A percentile compares a stretch with the other conserved stretches of the same genome.
Evolutionary conservation across 352 stramenopile genomes (phyloP).

Genomic region (Globisporangium spinosum): DNA sequence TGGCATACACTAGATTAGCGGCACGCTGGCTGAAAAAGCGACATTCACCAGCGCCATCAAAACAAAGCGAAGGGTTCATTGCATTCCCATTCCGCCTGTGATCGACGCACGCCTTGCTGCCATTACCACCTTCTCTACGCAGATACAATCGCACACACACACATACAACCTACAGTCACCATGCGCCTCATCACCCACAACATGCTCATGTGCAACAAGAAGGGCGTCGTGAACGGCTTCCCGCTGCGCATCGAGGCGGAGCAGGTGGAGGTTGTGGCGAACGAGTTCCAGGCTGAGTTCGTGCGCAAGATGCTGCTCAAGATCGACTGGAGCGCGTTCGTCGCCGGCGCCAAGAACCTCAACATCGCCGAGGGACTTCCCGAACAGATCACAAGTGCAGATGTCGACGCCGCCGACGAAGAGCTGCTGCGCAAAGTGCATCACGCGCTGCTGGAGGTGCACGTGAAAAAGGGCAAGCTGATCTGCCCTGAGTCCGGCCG

Average conservation of each 20-base stretch:
- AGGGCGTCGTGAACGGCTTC: conserved; percentile 90
- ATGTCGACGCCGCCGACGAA: conserved; percentile 48
- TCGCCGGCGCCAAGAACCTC: conserved; percentile 71
- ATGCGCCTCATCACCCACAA: conserved; percentile 95
- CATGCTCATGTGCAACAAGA: conserved; percentile 93
- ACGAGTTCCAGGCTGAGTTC: conserved; percentile 82
- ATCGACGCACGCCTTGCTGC: neutral
- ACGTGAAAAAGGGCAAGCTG: conserved; percentile 95
- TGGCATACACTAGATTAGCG: neutral
- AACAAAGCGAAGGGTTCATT: conserved; percentile 1
- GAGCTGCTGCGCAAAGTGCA: conserved; percentile 84
- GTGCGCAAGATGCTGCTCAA: conserved; percentile 89
- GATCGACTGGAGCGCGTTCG: conserved; percentile 87
- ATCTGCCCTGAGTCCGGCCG: conserved; percentile 95
- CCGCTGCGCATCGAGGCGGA: conserved; percentile 86
- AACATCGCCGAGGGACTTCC: conserved; percentile 70
- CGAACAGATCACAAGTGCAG: conserved; percentile 35
- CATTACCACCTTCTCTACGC: neutral
- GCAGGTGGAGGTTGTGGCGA: conserved; percentile 76
- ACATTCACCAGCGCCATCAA: conserved; percentile 2
- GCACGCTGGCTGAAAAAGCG: neutral
- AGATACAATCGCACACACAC: neutral
- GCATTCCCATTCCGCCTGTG: neutral
- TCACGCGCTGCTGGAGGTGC: conserved; percentile 90
- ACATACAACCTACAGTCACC: conserved; percentile 5